Evolutionary conservation across 2,329 filamentous ascomycete genomes (phyloP).

Genomic region (Dryadomyces quercivorus): DNA sequence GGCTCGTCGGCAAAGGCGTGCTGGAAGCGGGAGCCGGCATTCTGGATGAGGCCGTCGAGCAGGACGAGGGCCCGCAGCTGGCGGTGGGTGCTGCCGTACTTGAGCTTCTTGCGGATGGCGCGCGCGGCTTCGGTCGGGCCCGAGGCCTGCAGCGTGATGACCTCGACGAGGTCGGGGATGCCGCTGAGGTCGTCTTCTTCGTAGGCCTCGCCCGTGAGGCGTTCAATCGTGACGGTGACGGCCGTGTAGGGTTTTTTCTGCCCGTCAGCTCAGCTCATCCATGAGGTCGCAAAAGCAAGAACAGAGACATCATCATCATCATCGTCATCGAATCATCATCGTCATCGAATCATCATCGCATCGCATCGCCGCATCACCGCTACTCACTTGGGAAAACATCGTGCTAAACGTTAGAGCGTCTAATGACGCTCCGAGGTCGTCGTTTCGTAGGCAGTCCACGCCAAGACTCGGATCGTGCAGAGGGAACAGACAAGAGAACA

Average conservation of each 20-base stretch:
- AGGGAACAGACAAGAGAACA: background rate
- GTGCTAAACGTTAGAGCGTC: background rate
- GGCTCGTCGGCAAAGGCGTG: slow-evolving; percentile 82
- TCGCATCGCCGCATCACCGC: background rate
- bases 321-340: background rate
- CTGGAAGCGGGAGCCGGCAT: slow-evolving; percentile 80
- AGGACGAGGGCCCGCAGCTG: slow-evolving; percentile 82
- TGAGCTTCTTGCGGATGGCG: slow-evolving; percentile 94
- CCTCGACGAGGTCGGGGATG: slow-evolving; percentile 87
- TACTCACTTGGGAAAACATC: slow-evolving; percentile 6
- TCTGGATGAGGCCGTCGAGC: slow-evolving; percentile 87
- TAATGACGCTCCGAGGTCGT: background rate
- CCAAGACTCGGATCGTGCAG: no score
- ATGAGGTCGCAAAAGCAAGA: no score
- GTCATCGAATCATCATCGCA: background rate
- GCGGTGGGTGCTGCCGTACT: slow-evolving; percentile 90
- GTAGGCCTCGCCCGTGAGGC: slow-evolving; percentile 77
- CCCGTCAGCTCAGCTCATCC: no score
- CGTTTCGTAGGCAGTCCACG: no score
- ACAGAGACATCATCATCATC: no score
- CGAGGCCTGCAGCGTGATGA: slow-evolving; percentile 76
- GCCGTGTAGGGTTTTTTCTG: slow-evolving; percentile 85
- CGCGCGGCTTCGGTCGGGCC: slow-evolving; percentile 83
- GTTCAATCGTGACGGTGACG: slow-evolving; percentile 84
- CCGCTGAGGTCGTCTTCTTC: slow-evolving; percentile 86